Evolutionary conservation across 164 flowering plant species (phyloP), one percentile per base, ranked within the genome.

Genomic region (Macadamia tetraphylla): DNA sequence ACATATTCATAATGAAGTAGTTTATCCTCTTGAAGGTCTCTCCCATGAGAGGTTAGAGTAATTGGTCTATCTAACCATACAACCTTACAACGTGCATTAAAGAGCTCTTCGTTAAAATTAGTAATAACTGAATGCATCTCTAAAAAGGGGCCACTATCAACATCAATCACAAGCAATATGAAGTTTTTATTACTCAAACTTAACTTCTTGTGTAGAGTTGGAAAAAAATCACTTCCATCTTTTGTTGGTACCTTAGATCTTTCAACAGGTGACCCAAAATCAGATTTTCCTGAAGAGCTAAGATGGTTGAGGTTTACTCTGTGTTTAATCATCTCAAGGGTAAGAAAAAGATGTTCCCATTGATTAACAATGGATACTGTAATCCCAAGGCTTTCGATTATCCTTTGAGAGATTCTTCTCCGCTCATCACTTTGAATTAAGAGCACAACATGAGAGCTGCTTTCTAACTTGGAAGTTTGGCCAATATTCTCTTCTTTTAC

Each of bases 351-450:
- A 1, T 75, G 58, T 29, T 85, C 80, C 81, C 71, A 78, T 60
- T 70, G 61, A 13, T 71, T 76, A 1, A 81, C 62, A 13, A 67
- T 77, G 15, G 73, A 65, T 0, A 86, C 87, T 73, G 80, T 84
- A 0, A 89, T 69, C 5, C 92, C 91, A 1, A 70, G 68, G 9
- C 61, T 62, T 64, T 80, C 78, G 76, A 89, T 75, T 78, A 79
- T 87, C 1, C 62, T 85, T n/a, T 73, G 66, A 1, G 73, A 23
- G 10, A 86, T 66, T 51, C 71, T 71, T 64, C 85, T 77, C 42
- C 86, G 76, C 67, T 82, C 88, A 0, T 76, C 70, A 8, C 84
- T 79, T 51, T 75, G 56, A 43, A 89, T 79, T 60, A 91, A 61
- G 63, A 91, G 84, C 0, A 91, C 74, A 31, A 77, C 83, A 58